Conservation (phyloP, 306 rosid genomes). For the Prunus mongolica region DNA sequence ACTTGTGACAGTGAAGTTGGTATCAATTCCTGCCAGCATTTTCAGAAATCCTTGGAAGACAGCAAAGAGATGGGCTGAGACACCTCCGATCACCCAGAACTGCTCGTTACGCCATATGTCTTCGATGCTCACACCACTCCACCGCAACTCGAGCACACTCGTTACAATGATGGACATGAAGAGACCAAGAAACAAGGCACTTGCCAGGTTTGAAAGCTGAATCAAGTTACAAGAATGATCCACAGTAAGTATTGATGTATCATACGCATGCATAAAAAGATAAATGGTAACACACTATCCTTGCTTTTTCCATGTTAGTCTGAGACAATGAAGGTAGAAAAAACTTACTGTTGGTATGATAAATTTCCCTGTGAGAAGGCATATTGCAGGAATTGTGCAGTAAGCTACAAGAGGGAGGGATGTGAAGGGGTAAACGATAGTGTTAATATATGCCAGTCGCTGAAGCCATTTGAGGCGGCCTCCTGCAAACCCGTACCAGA, state of each 20-base stretch:
- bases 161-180: conserved; percentile 81
- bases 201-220: conserved; percentile 95
- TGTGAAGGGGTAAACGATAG: conserved; percentile 95
- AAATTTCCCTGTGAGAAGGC: conserved; percentile 93
- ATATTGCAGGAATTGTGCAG: conserved; percentile 86
- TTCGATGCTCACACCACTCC: conserved; percentile 89
- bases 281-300: background rate
- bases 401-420: conserved; percentile 93
- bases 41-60: conserved; percentile 93
- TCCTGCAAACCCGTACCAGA: conserved; percentile 95
- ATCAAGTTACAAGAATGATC: conserved; percentile 8
- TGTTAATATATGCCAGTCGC: conserved; percentile 88
- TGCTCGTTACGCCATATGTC: conserved; percentile 94
- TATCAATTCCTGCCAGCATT: conserved; percentile 86
- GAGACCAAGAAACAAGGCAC: conserved; percentile 86
- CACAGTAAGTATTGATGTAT: background rate
- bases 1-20: conserved; percentile 91
- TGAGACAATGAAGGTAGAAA: conserved; percentile 8
- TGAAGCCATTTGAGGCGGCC: conserved; percentile 92
- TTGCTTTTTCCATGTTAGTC: background rate
- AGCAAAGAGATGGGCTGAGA: conserved; percentile 94
- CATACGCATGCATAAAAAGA: too few relatives aligned
- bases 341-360: conserved; percentile 89
- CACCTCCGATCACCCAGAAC: conserved; percentile 98
- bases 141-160: conserved; percentile 79